Conservation (phyloP, 2,329 filamentous ascomycete genomes). For the Hortaea werneckii region DNA sequence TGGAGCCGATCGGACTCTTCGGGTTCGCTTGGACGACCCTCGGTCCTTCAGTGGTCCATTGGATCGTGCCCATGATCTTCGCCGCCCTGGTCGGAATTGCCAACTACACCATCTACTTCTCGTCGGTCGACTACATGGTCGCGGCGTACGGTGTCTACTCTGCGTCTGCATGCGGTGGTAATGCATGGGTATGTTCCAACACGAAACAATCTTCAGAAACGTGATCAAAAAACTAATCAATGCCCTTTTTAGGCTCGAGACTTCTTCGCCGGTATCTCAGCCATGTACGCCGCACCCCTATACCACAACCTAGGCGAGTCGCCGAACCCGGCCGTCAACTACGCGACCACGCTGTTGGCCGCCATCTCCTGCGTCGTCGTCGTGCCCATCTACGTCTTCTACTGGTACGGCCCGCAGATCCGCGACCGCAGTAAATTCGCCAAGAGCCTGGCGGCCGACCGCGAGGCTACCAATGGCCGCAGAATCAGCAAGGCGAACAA, state of each 20-base stretch:
- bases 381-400: slow-evolving; percentile 40
- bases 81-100: slow-evolving; percentile 61
- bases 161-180: slow-evolving; percentile 61
- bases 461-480: slow-evolving; percentile 16
- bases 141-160: slow-evolving; percentile 63
- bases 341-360: slow-evolving; percentile 43
- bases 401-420: slow-evolving; percentile 24
- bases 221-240: too few species aligned
- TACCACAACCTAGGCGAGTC: slow-evolving; percentile 32
- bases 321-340: slow-evolving; percentile 33
- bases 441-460: slow-evolving; percentile 27
- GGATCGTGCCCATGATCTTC: slow-evolving; percentile 59
- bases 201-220: too few species aligned
- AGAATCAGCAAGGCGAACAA: not conserved
- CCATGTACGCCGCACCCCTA: slow-evolving; percentile 54
- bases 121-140: slow-evolving; percentile 51
- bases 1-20: slow-evolving; percentile 54
- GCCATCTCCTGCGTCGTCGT: slow-evolving; percentile 41
- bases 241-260: slow-evolving; percentile 37
- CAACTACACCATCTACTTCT: slow-evolving; percentile 36
- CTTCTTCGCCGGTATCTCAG: slow-evolving; percentile 61
- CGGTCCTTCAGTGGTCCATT: slow-evolving; percentile 49
- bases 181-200: slow-evolving; percentile 31
- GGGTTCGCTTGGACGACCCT: slow-evolving; percentile 60
- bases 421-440: slow-evolving; percentile 41